phyloP scores from a whole-genome alignment of 768 basidiomycete genomes.

The Collybia sordida region DNA sequence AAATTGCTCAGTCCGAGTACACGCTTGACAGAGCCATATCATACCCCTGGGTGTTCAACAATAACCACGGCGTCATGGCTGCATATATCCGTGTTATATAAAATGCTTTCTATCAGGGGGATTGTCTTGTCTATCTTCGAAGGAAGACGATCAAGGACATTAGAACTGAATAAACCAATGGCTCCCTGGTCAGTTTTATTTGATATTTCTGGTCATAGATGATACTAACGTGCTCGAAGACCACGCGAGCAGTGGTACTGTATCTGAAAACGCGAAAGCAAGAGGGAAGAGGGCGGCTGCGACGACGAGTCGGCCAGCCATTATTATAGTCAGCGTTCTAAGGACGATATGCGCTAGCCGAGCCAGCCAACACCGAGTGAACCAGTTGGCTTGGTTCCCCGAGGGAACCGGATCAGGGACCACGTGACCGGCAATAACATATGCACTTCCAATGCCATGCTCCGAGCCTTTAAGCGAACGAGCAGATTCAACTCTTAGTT shows the following conservation, averaged over 20 bases:
- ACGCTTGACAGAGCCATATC: conserved; percentile 19
- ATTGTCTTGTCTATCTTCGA: conserved; percentile 26
- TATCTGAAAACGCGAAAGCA: conserved; percentile 59
- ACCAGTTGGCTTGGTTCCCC: too few species aligned
- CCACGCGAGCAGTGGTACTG: conserved; percentile 70
- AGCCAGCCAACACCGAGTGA: too few species aligned
- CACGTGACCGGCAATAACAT: too few species aligned
- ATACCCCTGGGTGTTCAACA: conserved; percentile 71
- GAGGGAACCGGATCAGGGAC: too few species aligned
- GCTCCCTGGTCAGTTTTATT: conserved; percentile 1
- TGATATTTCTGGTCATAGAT: background rate
- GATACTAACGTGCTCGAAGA: conserved; percentile 57
- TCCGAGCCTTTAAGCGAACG: too few species aligned
- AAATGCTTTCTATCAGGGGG: conserved; percentile 43
- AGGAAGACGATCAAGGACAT: conserved; percentile 42
- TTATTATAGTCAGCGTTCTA: conserved; percentile 16
- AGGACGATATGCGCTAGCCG: too few species aligned
- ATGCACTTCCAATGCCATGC: too few species aligned
- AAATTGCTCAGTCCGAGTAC: conserved; percentile 3
- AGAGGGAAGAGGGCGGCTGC: conserved; percentile 45
- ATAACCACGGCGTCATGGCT: conserved; percentile 65
- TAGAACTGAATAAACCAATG: conserved; percentile 37
- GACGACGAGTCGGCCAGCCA: conserved; percentile 43
- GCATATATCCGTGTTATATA: conserved; percentile 51
- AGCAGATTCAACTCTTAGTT: too few species aligned